Base-by-base conservation (phyloP, 768 basidiomycete genomes). In the Lactifluus hygrophoroides region DNA sequence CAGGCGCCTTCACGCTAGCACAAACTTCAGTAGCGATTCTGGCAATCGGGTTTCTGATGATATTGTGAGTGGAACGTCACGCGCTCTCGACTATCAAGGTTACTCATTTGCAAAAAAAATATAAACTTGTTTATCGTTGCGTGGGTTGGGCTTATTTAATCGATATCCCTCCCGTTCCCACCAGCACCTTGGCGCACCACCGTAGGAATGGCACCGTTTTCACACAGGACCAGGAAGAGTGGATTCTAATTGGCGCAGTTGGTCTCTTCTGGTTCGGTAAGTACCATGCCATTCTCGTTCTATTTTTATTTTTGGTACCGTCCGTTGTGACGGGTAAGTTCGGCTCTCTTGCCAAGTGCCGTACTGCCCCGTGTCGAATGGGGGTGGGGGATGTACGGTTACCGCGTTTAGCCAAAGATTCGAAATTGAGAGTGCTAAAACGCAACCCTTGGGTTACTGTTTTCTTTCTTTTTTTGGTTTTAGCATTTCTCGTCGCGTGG, bases 251-350 rank as follows among this genome's bases (percentile, higher is more conserved):
- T 60, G 82, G 75, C 5, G 83, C 84, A 3, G 77, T 90, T 56
- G 87, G 83, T 11, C 71, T 90, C 57, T 80, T 87, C 67, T 90
- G 86, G 86, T 74, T 90, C 50, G 86, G 89, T 89, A 68, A 68
- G 81, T 73, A 34, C 23, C 23, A 10, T 25, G 14, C 42, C 5
- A 14, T 5, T 3, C 6, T 25, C 44, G 34, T 17, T 25, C n/a
- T 8, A 1, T 53, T 16, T 30, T 21, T 21, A 2, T 25, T 6
- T 17, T 21, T 8, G 16, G 14, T 40, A 25, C 51, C 51, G 51
- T 32, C 32, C 32, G 32, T 5, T 5, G 32, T 32, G 32, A 32
- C 5, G 32, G 5, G 5, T 32, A n/a, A 10, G 32, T 32, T 5
- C 32, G 5, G 32, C 32, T 32, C 10, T 32, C 5, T 32, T 32